Evolutionary conservation across 371 early-diverging fungal species (phyloP).

Genomic region (Rhizopus arrhizus): DNA sequence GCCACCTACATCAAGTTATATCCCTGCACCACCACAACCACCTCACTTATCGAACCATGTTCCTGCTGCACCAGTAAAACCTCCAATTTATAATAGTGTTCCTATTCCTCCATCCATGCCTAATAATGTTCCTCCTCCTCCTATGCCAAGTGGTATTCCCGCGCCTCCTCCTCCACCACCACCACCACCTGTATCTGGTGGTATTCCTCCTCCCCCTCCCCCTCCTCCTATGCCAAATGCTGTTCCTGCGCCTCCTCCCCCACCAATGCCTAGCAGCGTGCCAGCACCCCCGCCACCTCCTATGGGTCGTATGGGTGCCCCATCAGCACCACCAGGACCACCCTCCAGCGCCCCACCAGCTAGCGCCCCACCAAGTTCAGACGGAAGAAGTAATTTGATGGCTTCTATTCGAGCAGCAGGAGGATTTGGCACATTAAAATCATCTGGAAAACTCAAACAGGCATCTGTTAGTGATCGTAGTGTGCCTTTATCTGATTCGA

Average conservation of each 20-base stretch:
- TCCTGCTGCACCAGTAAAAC: too few relatives aligned
- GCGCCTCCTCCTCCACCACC: conserved; percentile 12
- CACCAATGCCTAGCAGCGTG: neutral
- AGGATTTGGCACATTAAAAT: conserved; percentile 44
- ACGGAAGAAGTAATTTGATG: conserved; percentile 37
- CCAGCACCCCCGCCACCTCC: conserved; percentile 22
- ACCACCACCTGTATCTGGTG: neutral
- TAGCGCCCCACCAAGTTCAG: conserved; percentile 5
- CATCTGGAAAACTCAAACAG: conserved; percentile 25
- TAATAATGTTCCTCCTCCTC: conserved; percentile 1
- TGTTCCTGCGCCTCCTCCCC: conserved; percentile 26
- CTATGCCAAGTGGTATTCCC: neutral
- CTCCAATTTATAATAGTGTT: neutral
- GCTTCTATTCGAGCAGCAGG: conserved; percentile 51
- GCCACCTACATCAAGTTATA: conserved; percentile 15
- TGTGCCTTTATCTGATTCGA: neutral
- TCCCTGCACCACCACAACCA: neutral
- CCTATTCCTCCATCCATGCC: neutral
- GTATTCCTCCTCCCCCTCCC: conserved; percentile 22
- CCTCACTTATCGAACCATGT: neutral
- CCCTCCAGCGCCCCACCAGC: conserved; percentile 1
- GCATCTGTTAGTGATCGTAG: conserved; percentile 8
- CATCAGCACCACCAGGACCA: conserved; percentile 20
- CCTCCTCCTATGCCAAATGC: conserved; percentile 11
- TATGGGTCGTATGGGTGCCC: conserved; percentile 16